Conservation (phyloP, 148 eudicot species). For the Vaccinium myrtillus region DNA sequence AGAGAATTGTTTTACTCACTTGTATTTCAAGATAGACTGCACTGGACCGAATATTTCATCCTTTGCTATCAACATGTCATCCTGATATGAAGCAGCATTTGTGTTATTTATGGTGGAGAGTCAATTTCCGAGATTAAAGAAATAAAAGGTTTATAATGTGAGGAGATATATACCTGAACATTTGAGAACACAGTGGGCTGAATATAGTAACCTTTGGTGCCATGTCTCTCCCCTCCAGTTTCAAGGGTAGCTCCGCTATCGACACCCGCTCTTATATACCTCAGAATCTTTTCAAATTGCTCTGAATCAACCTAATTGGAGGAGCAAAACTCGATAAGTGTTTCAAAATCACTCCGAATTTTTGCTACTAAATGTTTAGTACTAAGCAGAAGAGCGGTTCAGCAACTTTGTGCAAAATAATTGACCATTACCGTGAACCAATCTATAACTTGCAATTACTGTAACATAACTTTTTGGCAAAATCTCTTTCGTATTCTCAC, state of each 20-base stretch:
- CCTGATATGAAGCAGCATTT: conserved; percentile 37
- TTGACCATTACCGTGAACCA: neutral
- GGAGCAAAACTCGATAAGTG: neutral
- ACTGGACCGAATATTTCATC: conserved; percentile 96
- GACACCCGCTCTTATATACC: conserved; percentile 57
- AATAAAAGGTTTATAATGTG: neutral
- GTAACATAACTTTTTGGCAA: neutral
- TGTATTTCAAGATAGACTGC: conserved; percentile 70
- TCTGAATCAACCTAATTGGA: conserved; percentile 52
- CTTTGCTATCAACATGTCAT: conserved; percentile 81
- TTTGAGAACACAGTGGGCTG: conserved; percentile 93
- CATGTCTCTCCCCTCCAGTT: conserved; percentile 78
- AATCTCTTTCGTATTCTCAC: neutral
- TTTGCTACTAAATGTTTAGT: neutral
- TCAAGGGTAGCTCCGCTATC: conserved; percentile 84
- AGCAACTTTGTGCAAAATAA: neutral
- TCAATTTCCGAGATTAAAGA: neutral
- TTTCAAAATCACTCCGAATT: neutral
- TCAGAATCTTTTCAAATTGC: conserved; percentile 72
- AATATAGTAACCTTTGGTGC: conserved; percentile 68
- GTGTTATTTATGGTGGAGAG: neutral
- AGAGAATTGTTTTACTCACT: conserved; percentile 39
- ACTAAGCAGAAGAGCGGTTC: neutral
- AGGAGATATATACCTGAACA: conserved; percentile 51
- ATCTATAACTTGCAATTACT: neutral